phyloP scores from a whole-genome alignment of 805 yeast species.

The Ogataea siamensis region DNA sequence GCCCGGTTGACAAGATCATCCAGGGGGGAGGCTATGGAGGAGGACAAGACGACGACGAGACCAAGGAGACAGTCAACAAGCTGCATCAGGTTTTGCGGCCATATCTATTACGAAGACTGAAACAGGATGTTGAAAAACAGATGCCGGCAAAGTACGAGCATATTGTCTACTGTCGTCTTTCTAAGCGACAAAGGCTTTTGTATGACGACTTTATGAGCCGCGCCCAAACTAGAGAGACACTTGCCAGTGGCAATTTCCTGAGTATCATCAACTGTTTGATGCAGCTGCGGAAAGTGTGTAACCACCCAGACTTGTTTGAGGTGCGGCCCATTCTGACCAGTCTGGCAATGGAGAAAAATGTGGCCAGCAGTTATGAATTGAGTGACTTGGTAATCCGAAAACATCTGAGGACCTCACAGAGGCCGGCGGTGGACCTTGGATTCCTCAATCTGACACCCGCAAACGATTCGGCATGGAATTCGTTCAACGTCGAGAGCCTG shows the following conservation, averaged over 20 bases:
- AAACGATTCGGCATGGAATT: conserved; percentile 41
- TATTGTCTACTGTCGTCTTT: conserved; percentile 84
- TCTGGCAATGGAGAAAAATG: conserved; percentile 68
- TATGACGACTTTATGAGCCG: conserved; percentile 98
- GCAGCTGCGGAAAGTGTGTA: conserved; percentile 96
- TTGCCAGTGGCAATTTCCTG: conserved; percentile 90
- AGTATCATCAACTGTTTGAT: conserved; percentile 95
- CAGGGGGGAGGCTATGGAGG: conserved; percentile 56
- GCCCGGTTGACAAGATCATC: conserved; percentile 88
- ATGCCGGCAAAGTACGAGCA: conserved; percentile 99
- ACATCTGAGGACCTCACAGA: conserved; percentile 18
- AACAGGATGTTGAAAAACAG: conserved; percentile 96
- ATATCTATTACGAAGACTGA: conserved; percentile 82
- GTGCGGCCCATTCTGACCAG: conserved; percentile 94
- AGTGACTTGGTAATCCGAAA: conserved; percentile 41
- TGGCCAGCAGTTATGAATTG: conserved; percentile 46
- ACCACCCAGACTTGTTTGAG: conserved; percentile 94
- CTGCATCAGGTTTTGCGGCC: conserved; percentile 94
- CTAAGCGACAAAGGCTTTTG: conserved; percentile 86
- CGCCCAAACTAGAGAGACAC: conserved; percentile 90
- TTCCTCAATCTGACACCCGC: conserved; percentile 62
- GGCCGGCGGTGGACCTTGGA: conserved; percentile 42
- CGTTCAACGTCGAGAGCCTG: conserved; percentile 46
- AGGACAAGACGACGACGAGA: conserved; percentile 63
- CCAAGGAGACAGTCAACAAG: conserved; percentile 79